Base-by-base conservation (phyloP, 2,329 filamentous ascomycete species). In the Sporothrix luriei region DNA sequence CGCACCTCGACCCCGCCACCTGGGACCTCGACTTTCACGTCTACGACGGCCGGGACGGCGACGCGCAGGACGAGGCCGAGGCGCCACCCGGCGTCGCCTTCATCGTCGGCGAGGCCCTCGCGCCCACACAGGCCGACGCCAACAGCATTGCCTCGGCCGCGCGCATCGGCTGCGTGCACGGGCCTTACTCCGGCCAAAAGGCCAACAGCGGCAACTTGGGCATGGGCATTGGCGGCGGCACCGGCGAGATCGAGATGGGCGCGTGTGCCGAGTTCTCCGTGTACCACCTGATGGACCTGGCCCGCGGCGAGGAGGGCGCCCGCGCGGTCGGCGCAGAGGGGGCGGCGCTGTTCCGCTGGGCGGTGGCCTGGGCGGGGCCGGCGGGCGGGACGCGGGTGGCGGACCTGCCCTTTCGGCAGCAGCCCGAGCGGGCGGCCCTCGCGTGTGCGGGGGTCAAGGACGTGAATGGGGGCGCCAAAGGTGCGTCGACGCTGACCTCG, bases 131-230 rank as follows among this genome's bases (percentile, higher is more conserved):
- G 69, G 76, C 78, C 5, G 70, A 83, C 1, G 82, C 84, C 0
- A 82, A 77, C 5, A 79, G 77, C 16, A 75, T 85, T 33, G 80
- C 79, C 4, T 77, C 77, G 19, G 78, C 77, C 7, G 80, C 80
- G 0, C 78, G 80, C 57, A 76, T 82, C 10, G 80, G 75, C 1
- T 61, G 52, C 16, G 40, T 40, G 11, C 85, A 87, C 71, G 81
- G 76, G 0, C 77, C 81, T 0, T 87, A 87, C 69, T 75, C 78
- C 0, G 80, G 81, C 0, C 84, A 86, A 73, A 81, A 82, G 29
- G 84, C 84, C 0, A 87, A 83, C 0, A 78, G 80, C 0, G 85
- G 85, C 0, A 86, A 86, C 70, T 73, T 79, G 33, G 82, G 84
- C 0, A 77, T 78, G 4, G 82, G 78, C 70, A 59, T 68, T 38